Conservation (phyloP, 2,329 filamentous ascomycete species). For the Diaporthe sp. region DNA sequence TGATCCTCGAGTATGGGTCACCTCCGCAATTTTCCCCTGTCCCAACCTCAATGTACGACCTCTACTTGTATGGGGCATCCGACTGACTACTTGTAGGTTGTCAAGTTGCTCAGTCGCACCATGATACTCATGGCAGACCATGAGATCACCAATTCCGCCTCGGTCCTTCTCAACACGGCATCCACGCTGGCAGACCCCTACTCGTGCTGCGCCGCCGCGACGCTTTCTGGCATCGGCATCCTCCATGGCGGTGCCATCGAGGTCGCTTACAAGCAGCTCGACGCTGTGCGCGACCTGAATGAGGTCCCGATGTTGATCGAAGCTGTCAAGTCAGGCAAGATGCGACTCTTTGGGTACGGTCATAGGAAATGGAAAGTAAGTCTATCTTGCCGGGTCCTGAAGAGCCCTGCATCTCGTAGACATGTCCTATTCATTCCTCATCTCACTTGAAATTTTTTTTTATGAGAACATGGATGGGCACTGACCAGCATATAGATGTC, state of each 20-base stretch:
- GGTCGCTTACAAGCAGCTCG: constrained; percentile 3
- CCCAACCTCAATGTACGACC: not conserved
- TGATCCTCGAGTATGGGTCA: not conserved
- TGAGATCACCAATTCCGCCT: constrained; percentile 11
- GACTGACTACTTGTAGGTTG: not conserved
- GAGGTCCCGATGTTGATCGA: not conserved
- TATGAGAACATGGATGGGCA: too few species aligned
- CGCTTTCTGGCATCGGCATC: not conserved
- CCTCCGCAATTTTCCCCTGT: too few species aligned
- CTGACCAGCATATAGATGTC: not conserved
- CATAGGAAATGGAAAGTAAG: constrained; percentile 15
- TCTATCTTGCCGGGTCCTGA: not conserved
- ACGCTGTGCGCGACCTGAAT: not conserved
- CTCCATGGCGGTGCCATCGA: constrained; percentile 6
- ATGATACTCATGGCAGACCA: constrained; percentile 10
- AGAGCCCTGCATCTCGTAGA: too few species aligned
- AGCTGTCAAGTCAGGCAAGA: not conserved
- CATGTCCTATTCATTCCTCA: not conserved
- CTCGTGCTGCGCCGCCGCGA: constrained; percentile 1
- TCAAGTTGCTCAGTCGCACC: not conserved
- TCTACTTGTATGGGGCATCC: too few species aligned
- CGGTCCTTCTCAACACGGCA: not conserved
- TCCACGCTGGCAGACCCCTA: constrained; percentile 4
- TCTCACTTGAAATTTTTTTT: too few species aligned
- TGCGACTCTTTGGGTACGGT: not conserved